Conservation (phyloP, 2,329 filamentous ascomycete species). For the Penicillium capsulatum region DNA sequence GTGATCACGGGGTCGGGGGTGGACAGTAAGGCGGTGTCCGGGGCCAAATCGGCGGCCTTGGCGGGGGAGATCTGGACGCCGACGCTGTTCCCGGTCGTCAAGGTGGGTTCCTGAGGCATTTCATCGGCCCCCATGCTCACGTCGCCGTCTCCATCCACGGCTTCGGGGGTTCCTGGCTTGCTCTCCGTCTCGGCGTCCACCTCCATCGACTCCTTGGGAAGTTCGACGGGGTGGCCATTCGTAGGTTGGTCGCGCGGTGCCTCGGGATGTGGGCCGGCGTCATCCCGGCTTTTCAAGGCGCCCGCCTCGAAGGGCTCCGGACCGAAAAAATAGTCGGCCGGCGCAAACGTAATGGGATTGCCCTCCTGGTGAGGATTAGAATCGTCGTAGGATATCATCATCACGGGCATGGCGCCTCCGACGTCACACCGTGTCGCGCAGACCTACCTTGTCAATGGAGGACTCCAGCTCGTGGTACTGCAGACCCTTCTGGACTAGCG, state of each 20-base stretch:
- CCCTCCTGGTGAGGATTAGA: slow-evolving; percentile 36
- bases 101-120: slow-evolving; percentile 32
- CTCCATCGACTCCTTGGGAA: slow-evolving; percentile 38
- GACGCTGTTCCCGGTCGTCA: slow-evolving; percentile 44
- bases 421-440: slow-evolving; percentile 1
- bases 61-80: slow-evolving; percentile 47
- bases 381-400: slow-evolving; percentile 1
- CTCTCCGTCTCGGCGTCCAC: slow-evolving; percentile 35
- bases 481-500: slow-evolving; percentile 61
- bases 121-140: slow-evolving; percentile 39
- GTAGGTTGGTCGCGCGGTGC: slow-evolving; percentile 24
- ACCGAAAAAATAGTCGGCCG: slow-evolving; percentile 47
- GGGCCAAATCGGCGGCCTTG: slow-evolving; percentile 46
- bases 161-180: slow-evolving; percentile 17
- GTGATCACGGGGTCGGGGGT: slow-evolving; percentile 40
- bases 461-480: slow-evolving; percentile 51
- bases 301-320: slow-evolving; percentile 38
- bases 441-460: slow-evolving; percentile 47
- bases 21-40: slow-evolving; percentile 43
- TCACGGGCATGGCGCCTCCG: not conserved
- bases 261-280: slow-evolving; percentile 29
- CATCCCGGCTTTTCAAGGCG: slow-evolving; percentile 28
- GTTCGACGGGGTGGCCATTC: slow-evolving; percentile 35
- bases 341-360: slow-evolving; percentile 32
- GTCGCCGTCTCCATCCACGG: slow-evolving; percentile 44